Percentiles rank a stretch among this genome's conserved stretches.
Conservation (phyloP, 1,139 yeast species). For the Suhomyces bribrorum region DNA sequence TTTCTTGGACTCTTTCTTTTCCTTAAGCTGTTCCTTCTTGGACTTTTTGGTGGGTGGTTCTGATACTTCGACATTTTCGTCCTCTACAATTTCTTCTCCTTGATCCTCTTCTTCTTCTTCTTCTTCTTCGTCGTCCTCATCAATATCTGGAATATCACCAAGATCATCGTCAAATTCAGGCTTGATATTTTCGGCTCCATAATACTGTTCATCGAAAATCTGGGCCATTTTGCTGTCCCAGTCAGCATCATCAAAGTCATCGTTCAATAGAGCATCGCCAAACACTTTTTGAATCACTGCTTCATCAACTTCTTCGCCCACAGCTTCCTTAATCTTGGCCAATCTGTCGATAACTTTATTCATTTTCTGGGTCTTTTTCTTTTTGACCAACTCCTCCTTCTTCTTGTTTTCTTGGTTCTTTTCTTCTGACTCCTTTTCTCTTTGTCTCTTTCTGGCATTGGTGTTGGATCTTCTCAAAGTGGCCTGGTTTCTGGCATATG, state of each 20-base stretch:
- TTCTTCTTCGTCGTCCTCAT: constrained; percentile 26
- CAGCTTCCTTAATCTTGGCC: constrained; percentile 74
- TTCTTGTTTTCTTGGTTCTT: constrained; percentile 54
- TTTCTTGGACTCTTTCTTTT: constrained; percentile 62
- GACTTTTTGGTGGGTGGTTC: constrained; percentile 40
- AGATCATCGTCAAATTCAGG: constrained; percentile 38
- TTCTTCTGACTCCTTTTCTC: constrained; percentile 67
- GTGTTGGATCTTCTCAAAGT: constrained; percentile 82
- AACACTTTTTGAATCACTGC: constrained; percentile 63
- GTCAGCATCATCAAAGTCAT: constrained; percentile 85
- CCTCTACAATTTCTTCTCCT: constrained; percentile 26
- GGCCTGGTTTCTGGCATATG: constrained; percentile 96
- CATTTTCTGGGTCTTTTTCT: constrained; percentile 73
- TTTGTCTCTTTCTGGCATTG: constrained; percentile 74
- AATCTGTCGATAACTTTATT: constrained; percentile 78
- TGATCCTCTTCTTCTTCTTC: constrained; percentile 19
- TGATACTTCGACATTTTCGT: constrained; percentile 40
- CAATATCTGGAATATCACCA: constrained; percentile 31
- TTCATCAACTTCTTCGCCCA: constrained; percentile 73
- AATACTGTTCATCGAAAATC: constrained; percentile 81
- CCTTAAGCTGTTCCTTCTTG: constrained; percentile 52
- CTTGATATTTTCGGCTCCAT: constrained; percentile 53
- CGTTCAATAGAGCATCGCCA: constrained; percentile 75
- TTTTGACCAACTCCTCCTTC: constrained; percentile 62
- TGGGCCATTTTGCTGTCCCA: constrained; percentile 91